Evolutionary conservation across 805 yeast genomes (phyloP).

Genomic region (Candida bentonensis): DNA sequence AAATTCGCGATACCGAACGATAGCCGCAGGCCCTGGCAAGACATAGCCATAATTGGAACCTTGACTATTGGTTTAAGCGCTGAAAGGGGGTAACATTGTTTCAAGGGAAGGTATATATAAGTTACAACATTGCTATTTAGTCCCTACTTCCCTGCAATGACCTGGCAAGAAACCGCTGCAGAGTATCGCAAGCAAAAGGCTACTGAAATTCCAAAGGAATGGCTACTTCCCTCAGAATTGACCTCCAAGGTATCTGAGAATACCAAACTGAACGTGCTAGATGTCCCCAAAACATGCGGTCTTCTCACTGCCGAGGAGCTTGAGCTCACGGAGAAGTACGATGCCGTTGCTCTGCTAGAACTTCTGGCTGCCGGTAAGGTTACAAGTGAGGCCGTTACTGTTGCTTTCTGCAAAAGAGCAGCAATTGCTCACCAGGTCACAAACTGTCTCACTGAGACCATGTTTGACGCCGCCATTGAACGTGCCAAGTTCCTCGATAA

Average conservation of each 20-base stretch:
- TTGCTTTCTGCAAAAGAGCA: slow-evolving; percentile 46
- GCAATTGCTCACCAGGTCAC: slow-evolving; percentile 42
- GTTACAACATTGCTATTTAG: too few relatives aligned
- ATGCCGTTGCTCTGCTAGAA: slow-evolving; percentile 11
- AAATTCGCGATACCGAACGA: too few relatives aligned
- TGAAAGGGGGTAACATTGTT: too few relatives aligned
- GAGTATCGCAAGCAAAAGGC: background rate
- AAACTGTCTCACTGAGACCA: slow-evolving; percentile 25
- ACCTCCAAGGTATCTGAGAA: slow-evolving; percentile 1
- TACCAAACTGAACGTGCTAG: slow-evolving; percentile 9
- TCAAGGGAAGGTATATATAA: too few relatives aligned
- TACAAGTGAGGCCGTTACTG: slow-evolving; percentile 32
- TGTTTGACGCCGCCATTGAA: slow-evolving; percentile 43
- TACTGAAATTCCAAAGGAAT: slow-evolving; percentile 1
- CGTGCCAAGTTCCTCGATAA: slow-evolving; percentile 44
- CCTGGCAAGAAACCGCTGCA: slow-evolving; percentile 1
- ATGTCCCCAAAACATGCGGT: slow-evolving; percentile 10
- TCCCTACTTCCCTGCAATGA: background rate
- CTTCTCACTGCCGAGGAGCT: slow-evolving; percentile 13
- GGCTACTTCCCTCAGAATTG: slow-evolving; percentile 1
- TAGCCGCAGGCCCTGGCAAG: too few relatives aligned
- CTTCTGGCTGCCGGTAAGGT: slow-evolving; percentile 20
- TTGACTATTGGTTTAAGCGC: too few relatives aligned
- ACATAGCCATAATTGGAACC: too few relatives aligned
- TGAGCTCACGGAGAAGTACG: slow-evolving; percentile 13